Evolutionary conservation across 2,329 filamentous ascomycete species (phyloP), one percentile per base, ranked within the genome.

Genomic region (Cladophialophora chaetospira): DNA sequence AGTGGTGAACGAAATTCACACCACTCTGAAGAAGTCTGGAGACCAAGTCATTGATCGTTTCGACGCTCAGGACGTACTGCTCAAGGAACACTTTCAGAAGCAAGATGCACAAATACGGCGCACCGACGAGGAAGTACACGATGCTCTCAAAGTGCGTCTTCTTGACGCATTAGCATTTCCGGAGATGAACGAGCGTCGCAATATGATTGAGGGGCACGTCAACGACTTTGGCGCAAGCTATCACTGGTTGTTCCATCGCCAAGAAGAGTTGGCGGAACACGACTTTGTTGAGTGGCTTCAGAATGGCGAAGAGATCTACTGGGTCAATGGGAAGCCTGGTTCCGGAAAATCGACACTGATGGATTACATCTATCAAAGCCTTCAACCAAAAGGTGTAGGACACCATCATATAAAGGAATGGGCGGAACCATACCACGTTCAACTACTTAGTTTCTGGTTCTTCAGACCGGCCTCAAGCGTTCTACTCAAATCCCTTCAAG

Each of bases 321-420:
- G 65, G 65, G 60, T 67, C n/a, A 62, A 57, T 35, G 64, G 64
- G 9, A 66, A 67, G 26, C 60, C 65, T 8, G 65, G 65, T 23
- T 48, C 58, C 1, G 65, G 65, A 0, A 67, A 67, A 55, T 63
- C 63, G 3, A 63, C 58, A 0, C 40, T 66, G 11, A 62, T 65
- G 62, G 43, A 38, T n/a, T 67, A 55, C 15, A 42, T 63, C 4
- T 49, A 61, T n/a, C 28, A 54, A 3, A 28, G 56, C 17, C 19
- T 53, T 11, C 28, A 47, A 5, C 5, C 47, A 3, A 23, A 19
- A 9, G 15, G 21, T 3, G 3, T 8, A 28, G 28, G 23, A 11
- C 33, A 10, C 17, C 13, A 3, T 5, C 17, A 26, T 40, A 17
- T 57, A 3, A n/a, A 45, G 28, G 26, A 2, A 36, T 57, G 54